Percentiles rank a stretch among this genome's conserved stretches.
phyloP scores from a whole-genome alignment of 768 basidiomycete genomes.

The Floccularia luteovirens region DNA sequence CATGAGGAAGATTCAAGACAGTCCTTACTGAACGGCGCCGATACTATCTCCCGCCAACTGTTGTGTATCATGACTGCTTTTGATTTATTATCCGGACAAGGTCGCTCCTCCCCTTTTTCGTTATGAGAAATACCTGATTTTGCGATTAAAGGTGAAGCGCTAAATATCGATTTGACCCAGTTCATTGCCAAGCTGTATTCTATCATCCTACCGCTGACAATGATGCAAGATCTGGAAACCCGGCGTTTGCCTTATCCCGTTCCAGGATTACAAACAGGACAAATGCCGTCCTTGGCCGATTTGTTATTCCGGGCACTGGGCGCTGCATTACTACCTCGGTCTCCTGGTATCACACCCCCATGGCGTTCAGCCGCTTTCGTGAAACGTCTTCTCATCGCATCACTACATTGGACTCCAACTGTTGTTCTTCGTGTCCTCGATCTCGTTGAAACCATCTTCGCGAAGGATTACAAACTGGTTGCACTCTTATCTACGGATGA shows the following conservation, averaged over 20 bases:
- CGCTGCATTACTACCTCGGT: slow-evolving; percentile 73
- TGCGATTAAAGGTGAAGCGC: slow-evolving; percentile 71
- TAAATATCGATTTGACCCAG: slow-evolving; percentile 90
- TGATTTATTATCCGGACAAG: slow-evolving; percentile 94
- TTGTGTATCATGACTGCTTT: slow-evolving; percentile 95
- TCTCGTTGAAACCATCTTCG: slow-evolving; percentile 66
- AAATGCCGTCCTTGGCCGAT: slow-evolving; percentile 39
- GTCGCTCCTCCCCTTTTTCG: slow-evolving; percentile 21
- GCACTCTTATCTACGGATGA: slow-evolving; percentile 85
- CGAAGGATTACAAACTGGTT: slow-evolving; percentile 74
- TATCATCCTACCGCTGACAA: slow-evolving; percentile 68
- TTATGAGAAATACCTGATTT: slow-evolving; percentile 5
- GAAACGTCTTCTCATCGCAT: slow-evolving; percentile 81
- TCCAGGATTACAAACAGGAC: slow-evolving; percentile 16
- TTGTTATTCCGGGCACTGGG: slow-evolving; percentile 84
- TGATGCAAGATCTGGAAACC: slow-evolving; percentile 57
- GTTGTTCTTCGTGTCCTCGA: slow-evolving; percentile 62
- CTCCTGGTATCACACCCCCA: slow-evolving; percentile 48
- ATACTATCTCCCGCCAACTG: slow-evolving; percentile 53
- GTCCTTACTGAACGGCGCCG: no score
- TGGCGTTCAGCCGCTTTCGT: slow-evolving; percentile 87
- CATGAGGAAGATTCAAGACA: slow-evolving; percentile 16
- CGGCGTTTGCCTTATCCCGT: slow-evolving; percentile 11
- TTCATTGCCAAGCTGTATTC: slow-evolving; percentile 82
- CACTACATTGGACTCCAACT: slow-evolving; percentile 73